Base-by-base conservation (phyloP, 352 stramenopile species). In the Elongisporangium undulatum region DNA sequence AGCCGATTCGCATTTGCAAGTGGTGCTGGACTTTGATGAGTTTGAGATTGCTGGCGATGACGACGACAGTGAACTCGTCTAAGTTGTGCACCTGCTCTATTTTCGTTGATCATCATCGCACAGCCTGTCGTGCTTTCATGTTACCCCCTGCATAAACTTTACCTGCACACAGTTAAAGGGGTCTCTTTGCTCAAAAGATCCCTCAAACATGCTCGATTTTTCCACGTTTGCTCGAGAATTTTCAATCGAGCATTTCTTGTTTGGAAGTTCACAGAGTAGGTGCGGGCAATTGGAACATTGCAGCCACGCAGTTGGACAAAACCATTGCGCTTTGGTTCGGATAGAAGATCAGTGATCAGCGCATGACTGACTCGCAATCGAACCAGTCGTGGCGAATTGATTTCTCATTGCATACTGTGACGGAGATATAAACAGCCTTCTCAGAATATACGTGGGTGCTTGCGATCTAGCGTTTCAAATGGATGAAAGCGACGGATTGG, bases 41-140 rank as follows among this genome's bases (percentile, higher is more conserved):
- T 82, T 82, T 39, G 66, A 77, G 34, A 68, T 67, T 17, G 65
- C 77, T 29, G 52, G 13, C 39, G 52, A 64, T 17, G 29, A 67
- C 17, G 26, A 41, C 4, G 29, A 41, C 1, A 4, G 29, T 9
- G 29, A 9, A 15, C 29, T 41, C 4, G 29, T 41, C 29, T 41
- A 15, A 13, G 7, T 7, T 41, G n/a, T 2, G 29, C 29, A 1
- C 8, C 29, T 15, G 29, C 29, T 41, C 8, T 41, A 9, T n/a
- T 13, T 41, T 41, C 29, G 29, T 13, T 41, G 29, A 15, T 41
- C 5, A 41, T 41, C 29, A 41, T 9, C 9, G 9, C 29, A 41
- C 1, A 41, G 8, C 13, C 8, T n/a, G n/a, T n/a, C 9, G 29
- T 41, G 13, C 5, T 41, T 41, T 41, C 29, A 13, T 41, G 29